Evolutionary conservation across 495 filamentous ascomycete genomes (phyloP).

Genomic region (Xylaria nigripes): DNA sequence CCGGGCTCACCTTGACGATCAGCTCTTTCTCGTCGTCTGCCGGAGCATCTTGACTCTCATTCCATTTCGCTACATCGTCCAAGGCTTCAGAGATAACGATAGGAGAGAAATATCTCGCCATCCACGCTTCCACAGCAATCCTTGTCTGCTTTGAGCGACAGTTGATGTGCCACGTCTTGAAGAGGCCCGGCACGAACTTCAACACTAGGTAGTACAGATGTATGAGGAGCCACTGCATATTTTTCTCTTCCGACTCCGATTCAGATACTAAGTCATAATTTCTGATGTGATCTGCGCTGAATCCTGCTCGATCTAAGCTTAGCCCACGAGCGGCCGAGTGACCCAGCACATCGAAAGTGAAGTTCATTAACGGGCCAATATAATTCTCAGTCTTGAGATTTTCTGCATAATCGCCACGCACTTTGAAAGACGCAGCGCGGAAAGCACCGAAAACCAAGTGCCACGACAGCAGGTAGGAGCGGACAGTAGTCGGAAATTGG

Average conservation of each 20-base stretch:
- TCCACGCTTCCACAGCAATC: slow-evolving; percentile 69
- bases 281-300: slow-evolving; percentile 56
- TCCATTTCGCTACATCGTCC: slow-evolving; percentile 65
- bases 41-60: slow-evolving; percentile 41
- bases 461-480: slow-evolving; percentile 88
- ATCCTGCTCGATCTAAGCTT: slow-evolving; percentile 38
- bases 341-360: slow-evolving; percentile 75
- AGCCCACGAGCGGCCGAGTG: slow-evolving; percentile 59
- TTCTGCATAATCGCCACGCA: slow-evolving; percentile 68
- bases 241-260: slow-evolving; percentile 51
- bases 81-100: slow-evolving; percentile 66
- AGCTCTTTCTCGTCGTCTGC: slow-evolving; percentile 63
- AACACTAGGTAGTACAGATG: slow-evolving; percentile 81
- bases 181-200: slow-evolving; percentile 63
- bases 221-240: slow-evolving; percentile 72
- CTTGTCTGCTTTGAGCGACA: slow-evolving; percentile 65
- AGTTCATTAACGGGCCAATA: slow-evolving; percentile 59
- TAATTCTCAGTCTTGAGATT: slow-evolving; percentile 67
- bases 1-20: slow-evolving; percentile 59
- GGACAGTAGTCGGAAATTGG: slow-evolving; percentile 45
- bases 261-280: slow-evolving; percentile 53
- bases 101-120: slow-evolving; percentile 77
- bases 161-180: slow-evolving; percentile 82
- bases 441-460: slow-evolving; percentile 85
- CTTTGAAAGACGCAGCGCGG: slow-evolving; percentile 65